A percentile compares a stretch with the other conserved stretches of the same genome.
Evolutionary conservation across 805 yeast genomes (phyloP).

Genomic region (Ogataea glucozyma): DNA sequence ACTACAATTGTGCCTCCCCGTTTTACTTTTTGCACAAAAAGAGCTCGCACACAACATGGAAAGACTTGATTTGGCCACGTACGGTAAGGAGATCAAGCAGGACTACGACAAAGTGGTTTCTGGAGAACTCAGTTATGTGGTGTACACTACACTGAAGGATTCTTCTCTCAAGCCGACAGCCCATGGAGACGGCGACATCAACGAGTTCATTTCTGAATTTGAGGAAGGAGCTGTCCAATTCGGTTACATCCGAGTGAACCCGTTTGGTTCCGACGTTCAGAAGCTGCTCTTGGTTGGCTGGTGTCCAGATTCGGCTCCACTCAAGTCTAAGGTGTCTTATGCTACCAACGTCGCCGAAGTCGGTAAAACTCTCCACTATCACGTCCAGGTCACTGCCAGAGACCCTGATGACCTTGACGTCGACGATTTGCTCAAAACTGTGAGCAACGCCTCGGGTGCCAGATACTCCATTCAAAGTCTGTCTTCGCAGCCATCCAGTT

Average conservation of each 20-base stretch:
- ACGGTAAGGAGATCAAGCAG: constrained; percentile 72
- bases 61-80: constrained; percentile 59
- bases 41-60: constrained; percentile 41
- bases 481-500: constrained; percentile 18
- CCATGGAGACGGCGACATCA: constrained; percentile 64
- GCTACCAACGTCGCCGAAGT: constrained; percentile 78
- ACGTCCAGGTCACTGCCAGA: constrained; percentile 96
- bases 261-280: constrained; percentile 87
- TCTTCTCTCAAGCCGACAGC: constrained; percentile 48
- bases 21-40: not conserved
- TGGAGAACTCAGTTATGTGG: constrained; percentile 78
- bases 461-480: constrained; percentile 70
- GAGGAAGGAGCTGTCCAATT: constrained; percentile 87
- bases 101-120: constrained; percentile 77
- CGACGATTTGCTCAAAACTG: constrained; percentile 68
- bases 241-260: constrained; percentile 84
- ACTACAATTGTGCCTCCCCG: not conserved
- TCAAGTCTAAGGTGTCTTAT: constrained; percentile 70
- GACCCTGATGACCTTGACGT: constrained; percentile 87
- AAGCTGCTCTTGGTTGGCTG: constrained; percentile 87
- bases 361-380: constrained; percentile 78
- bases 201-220: constrained; percentile 78
- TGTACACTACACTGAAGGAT: constrained; percentile 71
- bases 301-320: constrained; percentile 96
- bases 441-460: constrained; percentile 94